Evolutionary conservation across 2,329 filamentous ascomycete genomes (phyloP), one percentile per base, ranked within the genome.

Genomic region (Geosmithia morbida): DNA sequence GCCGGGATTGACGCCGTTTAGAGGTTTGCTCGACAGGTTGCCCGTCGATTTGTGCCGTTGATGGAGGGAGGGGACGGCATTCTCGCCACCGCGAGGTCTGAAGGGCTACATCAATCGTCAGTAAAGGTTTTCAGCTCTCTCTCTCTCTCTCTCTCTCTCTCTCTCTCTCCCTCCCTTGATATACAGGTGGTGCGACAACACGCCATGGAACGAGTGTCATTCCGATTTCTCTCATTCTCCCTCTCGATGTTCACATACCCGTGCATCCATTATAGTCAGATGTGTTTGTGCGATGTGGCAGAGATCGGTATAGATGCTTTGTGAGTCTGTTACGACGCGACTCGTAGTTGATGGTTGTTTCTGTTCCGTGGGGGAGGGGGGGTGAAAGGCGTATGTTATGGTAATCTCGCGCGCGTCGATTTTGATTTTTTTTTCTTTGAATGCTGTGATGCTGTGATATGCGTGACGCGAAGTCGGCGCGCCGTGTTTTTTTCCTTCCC

Each of bases 41-140:
- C 83, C 63, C 63, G 79, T 81, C 8, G 88, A 94, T 66, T 94
- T 94, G 67, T 87, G 83, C 52, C 84, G 83, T 56, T 87, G 81
- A 56, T 94, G 86, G 51, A 88, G 68, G 47, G 75, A 48, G 10
- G 57, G 59, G 20, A 55, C 68, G 60, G 79, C 79, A 54, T 75
- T 75, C 50, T 70, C 64, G 47, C 64, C 84, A 77, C 61, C 61
- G 52, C 64, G 63, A 48, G 62, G 61, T 56, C 66, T 62, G 48
- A 61, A 64, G 49, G 66, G 65, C 66, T 70, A 49, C 48, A 16
- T 30, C n/a, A n/a, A 44, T 2, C 26, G 20, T 37, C 26, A 33
- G 17, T 20, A 33, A 7, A 39, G 26, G 7, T 33, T 37, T 20
- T 6, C 16, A 30, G 7, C n/a, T n/a, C n/a, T n/a, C n/a, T n/a